These are phyloP conservation scores for Fereydounia khargensis DNA, from an alignment of 1,284 basidiomycete species.

Conservation along the genomic window DNA sequence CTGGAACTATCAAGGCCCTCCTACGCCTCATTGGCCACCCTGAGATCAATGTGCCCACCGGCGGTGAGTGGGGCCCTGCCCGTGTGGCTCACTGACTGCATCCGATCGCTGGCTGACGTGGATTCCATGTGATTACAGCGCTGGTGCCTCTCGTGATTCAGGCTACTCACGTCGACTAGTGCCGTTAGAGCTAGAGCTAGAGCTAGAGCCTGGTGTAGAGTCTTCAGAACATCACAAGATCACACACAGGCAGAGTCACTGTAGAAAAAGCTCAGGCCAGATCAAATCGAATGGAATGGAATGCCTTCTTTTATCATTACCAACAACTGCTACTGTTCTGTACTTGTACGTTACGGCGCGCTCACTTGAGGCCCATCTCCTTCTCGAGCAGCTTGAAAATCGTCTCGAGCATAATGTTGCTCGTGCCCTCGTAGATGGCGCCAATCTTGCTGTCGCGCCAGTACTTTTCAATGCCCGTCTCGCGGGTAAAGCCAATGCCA, in stretches of 20 bases:
- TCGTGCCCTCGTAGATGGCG: constrained; percentile 86
- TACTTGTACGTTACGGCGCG: too few relatives aligned
- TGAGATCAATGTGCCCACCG: background rate
- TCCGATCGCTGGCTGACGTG: background rate
- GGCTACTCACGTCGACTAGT: background rate
- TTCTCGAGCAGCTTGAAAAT: constrained; percentile 69
- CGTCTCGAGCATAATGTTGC: constrained; percentile 83
- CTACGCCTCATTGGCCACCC: background rate
- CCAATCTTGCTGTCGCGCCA: constrained; percentile 75
- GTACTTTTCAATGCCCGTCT: constrained; percentile 81
- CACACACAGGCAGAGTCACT: too few relatives aligned
- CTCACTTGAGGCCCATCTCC: constrained; percentile 46
- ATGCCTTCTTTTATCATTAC: too few relatives aligned
- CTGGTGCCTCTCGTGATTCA: background rate
- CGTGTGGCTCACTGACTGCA: background rate
- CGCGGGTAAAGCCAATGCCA: constrained; percentile 82
- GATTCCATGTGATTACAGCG: background rate
- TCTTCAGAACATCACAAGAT: too few relatives aligned
- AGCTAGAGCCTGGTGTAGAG: too few relatives aligned
- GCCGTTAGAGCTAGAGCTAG: background rate
- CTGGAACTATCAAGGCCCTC: background rate
- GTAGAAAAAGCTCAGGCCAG: too few relatives aligned
- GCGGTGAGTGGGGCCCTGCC: background rate
- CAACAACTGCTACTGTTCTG: too few relatives aligned
- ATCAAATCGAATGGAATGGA: too few relatives aligned